Percentiles rank a stretch among this genome's conserved stretches.
These are phyloP conservation scores for Conidiobolus incongruus DNA, from an alignment of 371 early-diverging fungal genomes.

Conservation along the genomic window DNA sequence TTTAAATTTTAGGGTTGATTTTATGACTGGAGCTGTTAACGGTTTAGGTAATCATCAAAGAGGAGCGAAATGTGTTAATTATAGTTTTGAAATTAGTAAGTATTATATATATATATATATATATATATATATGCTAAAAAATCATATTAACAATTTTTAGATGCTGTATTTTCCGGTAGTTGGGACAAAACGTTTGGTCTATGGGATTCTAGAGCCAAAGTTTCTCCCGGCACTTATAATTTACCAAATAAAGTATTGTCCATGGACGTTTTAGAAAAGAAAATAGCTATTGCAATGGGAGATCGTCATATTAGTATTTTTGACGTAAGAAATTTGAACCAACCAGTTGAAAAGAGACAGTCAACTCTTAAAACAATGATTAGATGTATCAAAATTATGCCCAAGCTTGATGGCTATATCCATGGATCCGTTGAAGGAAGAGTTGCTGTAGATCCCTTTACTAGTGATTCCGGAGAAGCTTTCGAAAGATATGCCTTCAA, in stretches of 20 bases:
- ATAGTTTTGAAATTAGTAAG: slow-evolving; percentile 23
- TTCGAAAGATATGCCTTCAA: slow-evolving; percentile 83
- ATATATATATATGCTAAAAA: slow-evolving; percentile 5
- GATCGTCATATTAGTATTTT: slow-evolving; percentile 54
- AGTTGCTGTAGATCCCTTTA: slow-evolving; percentile 82
- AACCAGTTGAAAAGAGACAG: slow-evolving; percentile 47
- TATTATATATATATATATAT: slow-evolving; percentile 6
- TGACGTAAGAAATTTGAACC: slow-evolving; percentile 57
- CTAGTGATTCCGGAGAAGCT: slow-evolving; percentile 31
- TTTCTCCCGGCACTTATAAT: slow-evolving; percentile 14
- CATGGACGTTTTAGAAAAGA: slow-evolving; percentile 40
- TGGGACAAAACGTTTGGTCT: slow-evolving; percentile 73
- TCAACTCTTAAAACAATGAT: slow-evolving; percentile 67
- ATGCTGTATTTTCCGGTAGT: slow-evolving; percentile 46
- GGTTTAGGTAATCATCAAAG: slow-evolving; percentile 29
- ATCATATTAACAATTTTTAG: slow-evolving; percentile 10
- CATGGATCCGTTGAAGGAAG: slow-evolving; percentile 83
- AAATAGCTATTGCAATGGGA: slow-evolving; percentile 64
- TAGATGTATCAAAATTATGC: slow-evolving; percentile 52
- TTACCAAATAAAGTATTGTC: slow-evolving; percentile 58
- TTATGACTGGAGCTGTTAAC: slow-evolving; percentile 16
- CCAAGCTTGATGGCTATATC: slow-evolving; percentile 60
- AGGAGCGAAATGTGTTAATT: slow-evolving; percentile 34
- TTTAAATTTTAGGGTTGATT: slow-evolving; percentile 17
- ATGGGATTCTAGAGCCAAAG: slow-evolving; percentile 34